These are phyloP conservation scores for Monarda citriodora DNA, from an alignment of 305 asterid genomes.

Conservation along the genomic window DNA sequence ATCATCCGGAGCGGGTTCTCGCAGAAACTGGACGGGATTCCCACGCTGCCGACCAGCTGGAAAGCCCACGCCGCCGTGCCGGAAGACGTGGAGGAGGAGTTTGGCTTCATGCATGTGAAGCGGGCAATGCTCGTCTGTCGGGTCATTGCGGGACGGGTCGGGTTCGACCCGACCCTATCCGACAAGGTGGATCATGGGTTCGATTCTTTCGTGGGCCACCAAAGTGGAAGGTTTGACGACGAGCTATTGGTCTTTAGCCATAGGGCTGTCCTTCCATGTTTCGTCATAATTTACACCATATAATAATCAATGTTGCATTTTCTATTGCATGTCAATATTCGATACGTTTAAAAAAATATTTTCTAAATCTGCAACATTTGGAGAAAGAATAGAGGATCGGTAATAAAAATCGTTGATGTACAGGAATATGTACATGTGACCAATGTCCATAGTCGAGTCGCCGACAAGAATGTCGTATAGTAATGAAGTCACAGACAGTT, in stretches of 20 bases:
- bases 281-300: slow-evolving; percentile 49
- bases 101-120: slow-evolving; percentile 72
- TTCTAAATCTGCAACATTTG: no score
- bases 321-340: no score
- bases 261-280: slow-evolving; percentile 92
- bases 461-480: no score
- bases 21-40: slow-evolving; percentile 72
- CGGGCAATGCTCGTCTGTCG: slow-evolving; percentile 78
- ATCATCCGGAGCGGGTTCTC: slow-evolving; percentile 72
- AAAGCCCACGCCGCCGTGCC: slow-evolving; percentile 75
- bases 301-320: no score
- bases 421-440: no score
- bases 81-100: slow-evolving; percentile 80
- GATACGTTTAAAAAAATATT: no score
- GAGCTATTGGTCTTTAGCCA: slow-evolving; percentile 79
- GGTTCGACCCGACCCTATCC: slow-evolving; percentile 37
- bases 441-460: no score
- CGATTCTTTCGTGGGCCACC: slow-evolving; percentile 62
- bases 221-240: slow-evolving; percentile 31
- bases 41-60: slow-evolving; percentile 67
- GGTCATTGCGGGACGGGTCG: slow-evolving; percentile 74
- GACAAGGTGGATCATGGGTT: slow-evolving; percentile 54
- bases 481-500: no score
- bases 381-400: no score
- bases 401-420: no score